These are phyloP conservation scores for Camelina sativa DNA, from an alignment of 345 rosid genomes.

Conservation along the genomic window DNA sequence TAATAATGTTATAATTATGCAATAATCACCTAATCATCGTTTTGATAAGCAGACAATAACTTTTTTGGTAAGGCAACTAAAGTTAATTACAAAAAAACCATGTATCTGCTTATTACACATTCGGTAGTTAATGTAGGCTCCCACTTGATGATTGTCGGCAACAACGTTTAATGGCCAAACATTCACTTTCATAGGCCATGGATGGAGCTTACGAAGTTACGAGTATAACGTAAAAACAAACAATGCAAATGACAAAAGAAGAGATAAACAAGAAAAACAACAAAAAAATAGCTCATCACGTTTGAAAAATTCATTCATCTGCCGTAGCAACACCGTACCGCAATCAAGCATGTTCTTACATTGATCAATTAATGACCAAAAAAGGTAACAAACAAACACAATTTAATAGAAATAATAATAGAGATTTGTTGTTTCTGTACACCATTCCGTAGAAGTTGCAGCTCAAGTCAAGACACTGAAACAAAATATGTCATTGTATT, in stretches of 20 bases:
- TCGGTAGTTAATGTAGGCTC: not conserved
- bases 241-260: not conserved
- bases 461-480: constrained; percentile 44
- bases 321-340: not conserved
- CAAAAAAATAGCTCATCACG: not conserved
- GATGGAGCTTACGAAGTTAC: not conserved
- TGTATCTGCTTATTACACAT: not conserved
- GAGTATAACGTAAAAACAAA: not conserved
- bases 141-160: not conserved
- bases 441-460: constrained; percentile 38
- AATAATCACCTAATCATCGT: constrained; percentile 38
- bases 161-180: constrained; percentile 25
- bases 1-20: constrained; percentile 26
- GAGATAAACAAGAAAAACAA: not conserved
- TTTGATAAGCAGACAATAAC: constrained; percentile 1
- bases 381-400: constrained; percentile 5
- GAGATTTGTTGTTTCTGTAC: constrained; percentile 26
- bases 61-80: not conserved
- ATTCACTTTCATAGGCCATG: constrained; percentile 23
- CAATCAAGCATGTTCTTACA: constrained; percentile 22
- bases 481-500: constrained; percentile 26
- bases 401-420: not conserved
- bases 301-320: not conserved
- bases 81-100: not conserved
- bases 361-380: constrained; percentile 1